phyloP scores from a whole-genome alignment of 495 filamentous ascomycete species.

The Bryoglossum gracile region DNA sequence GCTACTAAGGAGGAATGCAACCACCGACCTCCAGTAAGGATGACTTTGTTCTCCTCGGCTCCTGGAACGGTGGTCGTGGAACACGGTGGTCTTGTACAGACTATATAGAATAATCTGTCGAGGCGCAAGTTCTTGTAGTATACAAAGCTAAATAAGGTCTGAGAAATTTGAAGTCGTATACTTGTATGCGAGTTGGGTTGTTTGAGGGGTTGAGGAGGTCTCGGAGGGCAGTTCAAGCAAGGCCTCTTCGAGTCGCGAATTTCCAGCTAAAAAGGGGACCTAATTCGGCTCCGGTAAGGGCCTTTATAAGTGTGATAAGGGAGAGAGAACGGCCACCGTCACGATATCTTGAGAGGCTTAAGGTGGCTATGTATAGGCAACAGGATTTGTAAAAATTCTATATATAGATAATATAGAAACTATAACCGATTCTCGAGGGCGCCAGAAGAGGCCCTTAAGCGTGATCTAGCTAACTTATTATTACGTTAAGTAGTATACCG shows the following conservation, averaged over 20 bases:
- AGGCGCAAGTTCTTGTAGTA: not conserved
- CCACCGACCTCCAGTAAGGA: too few relatives aligned
- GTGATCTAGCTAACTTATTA: constrained; percentile 1
- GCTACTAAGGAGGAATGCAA: too few relatives aligned
- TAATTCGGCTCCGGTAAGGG: not conserved
- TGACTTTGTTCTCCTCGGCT: too few relatives aligned
- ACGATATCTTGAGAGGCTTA: constrained; percentile 1
- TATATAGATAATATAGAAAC: constrained; percentile 1
- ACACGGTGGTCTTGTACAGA: too few relatives aligned
- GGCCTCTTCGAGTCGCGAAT: not conserved
- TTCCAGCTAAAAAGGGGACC: not conserved
- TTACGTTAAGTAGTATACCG: too few relatives aligned
- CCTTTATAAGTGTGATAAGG: not conserved
- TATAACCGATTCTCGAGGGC: not conserved
- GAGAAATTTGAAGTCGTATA: constrained; percentile 5
- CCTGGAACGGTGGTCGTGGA: too few relatives aligned
- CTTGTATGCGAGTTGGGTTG: constrained; percentile 6
- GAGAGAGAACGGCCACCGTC: not conserved
- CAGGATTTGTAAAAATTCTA: constrained; percentile 1
- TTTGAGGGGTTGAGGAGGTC: constrained; percentile 1
- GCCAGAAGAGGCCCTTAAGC: not conserved
- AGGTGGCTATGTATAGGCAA: not conserved
- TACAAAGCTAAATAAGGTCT: not conserved
- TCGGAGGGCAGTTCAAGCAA: not conserved
- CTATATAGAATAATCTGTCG: not conserved